Evolutionary conservation across 2,329 filamentous ascomycete genomes (phyloP).

Genomic region (Pochonia chlamydosporia): DNA sequence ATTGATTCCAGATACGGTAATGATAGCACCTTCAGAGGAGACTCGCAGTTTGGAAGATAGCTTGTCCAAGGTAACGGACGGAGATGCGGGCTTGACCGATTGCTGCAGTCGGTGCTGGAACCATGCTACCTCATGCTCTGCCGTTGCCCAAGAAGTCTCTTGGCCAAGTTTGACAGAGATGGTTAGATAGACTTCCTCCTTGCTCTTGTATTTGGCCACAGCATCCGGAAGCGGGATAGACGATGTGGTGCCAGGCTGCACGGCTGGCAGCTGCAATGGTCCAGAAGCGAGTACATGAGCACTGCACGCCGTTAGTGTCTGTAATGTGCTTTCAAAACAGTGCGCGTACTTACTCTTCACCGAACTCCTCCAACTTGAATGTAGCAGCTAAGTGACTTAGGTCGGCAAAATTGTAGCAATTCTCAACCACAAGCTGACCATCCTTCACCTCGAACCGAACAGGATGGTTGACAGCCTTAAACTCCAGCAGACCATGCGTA

Average conservation of each 20-base stretch:
- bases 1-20: slow-evolving; percentile 1
- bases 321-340: neutral
- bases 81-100: slow-evolving; percentile 11
- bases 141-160: slow-evolving; percentile 42
- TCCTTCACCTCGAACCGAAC: slow-evolving; percentile 35
- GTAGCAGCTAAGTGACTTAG: slow-evolving; percentile 35
- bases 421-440: slow-evolving; percentile 34
- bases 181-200: slow-evolving; percentile 37
- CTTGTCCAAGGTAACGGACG: neutral
- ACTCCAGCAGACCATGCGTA: slow-evolving; percentile 49
- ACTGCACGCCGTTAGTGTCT: neutral
- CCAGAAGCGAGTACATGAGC: slow-evolving; percentile 15
- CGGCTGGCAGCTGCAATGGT: slow-evolving; percentile 32
- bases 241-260: slow-evolving; percentile 30
- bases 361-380: slow-evolving; percentile 39
- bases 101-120: slow-evolving; percentile 36
- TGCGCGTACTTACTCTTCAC: slow-evolving; percentile 28
- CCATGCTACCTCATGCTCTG: slow-evolving; percentile 51
- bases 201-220: slow-evolving; percentile 5
- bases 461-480: slow-evolving; percentile 53
- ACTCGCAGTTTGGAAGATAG: slow-evolving; percentile 1
- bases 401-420: slow-evolving; percentile 43
- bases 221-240: neutral
- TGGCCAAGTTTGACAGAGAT: slow-evolving; percentile 37
- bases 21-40: neutral